Evolutionary conservation across 345 rosid species (phyloP).

Genomic region (Citrus maxima): DNA sequence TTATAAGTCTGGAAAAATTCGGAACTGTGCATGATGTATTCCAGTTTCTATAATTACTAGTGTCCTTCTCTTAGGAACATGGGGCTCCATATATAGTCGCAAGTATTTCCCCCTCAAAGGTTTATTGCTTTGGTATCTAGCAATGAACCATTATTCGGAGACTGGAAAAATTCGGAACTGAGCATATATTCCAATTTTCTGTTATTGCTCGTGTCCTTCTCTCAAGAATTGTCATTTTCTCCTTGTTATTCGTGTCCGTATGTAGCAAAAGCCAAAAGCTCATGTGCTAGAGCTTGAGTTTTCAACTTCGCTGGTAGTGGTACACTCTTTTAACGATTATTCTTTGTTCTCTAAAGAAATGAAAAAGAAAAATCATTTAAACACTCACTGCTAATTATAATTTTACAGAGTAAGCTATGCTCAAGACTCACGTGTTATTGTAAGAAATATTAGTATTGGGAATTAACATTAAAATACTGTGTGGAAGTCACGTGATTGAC

Average conservation of each 20-base stretch:
- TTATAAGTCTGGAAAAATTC: not conserved
- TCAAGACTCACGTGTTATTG: no score
- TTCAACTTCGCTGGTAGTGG: no score
- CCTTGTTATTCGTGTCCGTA: not conserved
- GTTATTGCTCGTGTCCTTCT: not conserved
- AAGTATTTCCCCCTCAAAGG: not conserved
- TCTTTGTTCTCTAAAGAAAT: no score
- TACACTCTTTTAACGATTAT: no score
- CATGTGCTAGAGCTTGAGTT: not conserved
- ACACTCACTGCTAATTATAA: no score
- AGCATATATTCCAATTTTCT: not conserved
- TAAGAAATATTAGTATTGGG: no score
- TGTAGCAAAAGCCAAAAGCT: not conserved
- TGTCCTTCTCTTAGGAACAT: not conserved
- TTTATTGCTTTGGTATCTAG: not conserved
- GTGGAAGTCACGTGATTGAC: not conserved
- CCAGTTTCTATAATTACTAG: not conserved
- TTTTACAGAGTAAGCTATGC: no score
- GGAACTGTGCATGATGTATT: not conserved
- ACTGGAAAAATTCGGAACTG: not conserved
- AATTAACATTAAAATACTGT: not conserved
- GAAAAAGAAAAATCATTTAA: no score
- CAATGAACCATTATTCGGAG: not conserved
- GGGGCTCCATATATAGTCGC: not conserved
- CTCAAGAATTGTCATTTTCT: not conserved